Base-by-base conservation (phyloP, 805 yeast genomes). In the Osmozyma mogii region DNA sequence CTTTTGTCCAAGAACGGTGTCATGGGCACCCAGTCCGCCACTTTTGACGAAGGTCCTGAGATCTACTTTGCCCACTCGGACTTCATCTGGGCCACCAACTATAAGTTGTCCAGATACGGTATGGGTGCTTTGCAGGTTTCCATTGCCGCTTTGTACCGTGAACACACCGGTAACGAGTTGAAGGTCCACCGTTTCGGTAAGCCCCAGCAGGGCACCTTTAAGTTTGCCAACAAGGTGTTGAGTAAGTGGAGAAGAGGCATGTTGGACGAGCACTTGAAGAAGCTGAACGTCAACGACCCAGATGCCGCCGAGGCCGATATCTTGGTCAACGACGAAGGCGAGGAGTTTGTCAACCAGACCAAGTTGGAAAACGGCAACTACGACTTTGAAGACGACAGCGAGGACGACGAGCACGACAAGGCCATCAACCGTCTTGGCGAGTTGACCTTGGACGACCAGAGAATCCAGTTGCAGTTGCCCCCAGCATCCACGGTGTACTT, bases 81-180 rank as follows among this genome's bases (percentile, higher is more conserved):
- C 58, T 81, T 85, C 47, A 84, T 85, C 32, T 85, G 95, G 95
- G 89, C 95, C 9, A 83, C 95, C 3, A 82, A 84, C 56, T 84
- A 82, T 51, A 74, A 73, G 44, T 64, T 82, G 38, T 75, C 85
- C 11, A 68, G 96, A 51, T 84, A 85, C 50, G 95, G 95, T 37
- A 87, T 85, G 94, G 96, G 96, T 36, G 95, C 96, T 3, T 65
- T 85, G 40, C 95, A 84, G 54, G 87, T 83, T 22, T 80, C 94
- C 13, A 76, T 84, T 47, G 87, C 88, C 32, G 92, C 94, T 0
- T 64, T 85, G 35, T 85, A 76, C 58, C 72, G 78, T 51, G 94
- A 84, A 46, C 85, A 80, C 47, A 84, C 95, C 2, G 94, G 94
- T 35, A 70, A 68, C 40, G 88, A 82, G 43, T 65, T 85, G 44